These are phyloP conservation scores for Diaporthe batatas DNA, from an alignment of 2,329 filamentous ascomycete genomes.

Conservation along the genomic window DNA sequence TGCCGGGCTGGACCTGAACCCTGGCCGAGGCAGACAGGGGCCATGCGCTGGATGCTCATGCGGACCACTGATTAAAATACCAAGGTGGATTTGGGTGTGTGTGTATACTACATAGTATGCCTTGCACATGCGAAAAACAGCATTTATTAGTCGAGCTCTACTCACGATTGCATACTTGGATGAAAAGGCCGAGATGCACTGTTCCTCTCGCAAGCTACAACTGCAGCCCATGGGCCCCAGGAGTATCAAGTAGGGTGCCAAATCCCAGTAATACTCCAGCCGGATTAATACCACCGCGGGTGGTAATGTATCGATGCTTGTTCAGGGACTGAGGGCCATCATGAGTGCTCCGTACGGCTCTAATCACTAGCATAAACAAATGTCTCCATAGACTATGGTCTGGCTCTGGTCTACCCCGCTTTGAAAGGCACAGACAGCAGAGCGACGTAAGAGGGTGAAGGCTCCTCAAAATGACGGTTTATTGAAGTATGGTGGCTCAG, in stretches of 20 bases:
- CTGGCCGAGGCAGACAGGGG: slow-evolving; percentile 15
- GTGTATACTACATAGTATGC: no score
- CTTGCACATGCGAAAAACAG: neutral
- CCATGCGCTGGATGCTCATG: neutral
- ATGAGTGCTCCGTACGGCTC: rapidly evolving
- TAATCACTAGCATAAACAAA: neutral
- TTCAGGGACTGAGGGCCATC: no score
- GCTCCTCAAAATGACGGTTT: slow-evolving; percentile 31
- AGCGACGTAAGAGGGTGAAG: neutral
- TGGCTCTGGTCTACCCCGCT: neutral
- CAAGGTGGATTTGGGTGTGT: no score
- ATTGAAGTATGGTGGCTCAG: slow-evolving; percentile 33
- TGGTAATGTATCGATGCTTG: neutral
- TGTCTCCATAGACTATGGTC: neutral
- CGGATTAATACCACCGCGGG: neutral
- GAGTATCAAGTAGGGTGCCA: neutral
- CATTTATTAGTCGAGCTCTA: neutral
- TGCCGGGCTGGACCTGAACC: slow-evolving; percentile 37
- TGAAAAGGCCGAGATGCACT: neutral
- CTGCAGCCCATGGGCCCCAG: neutral
- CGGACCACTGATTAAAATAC: no score
- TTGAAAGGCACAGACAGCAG: neutral
- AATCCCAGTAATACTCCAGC: neutral
- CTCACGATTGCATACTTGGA: neutral
- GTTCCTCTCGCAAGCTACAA: no score